phyloP scores from a whole-genome alignment of 495 filamentous ascomycete genomes.

The Daldinia caldariorum region DNA sequence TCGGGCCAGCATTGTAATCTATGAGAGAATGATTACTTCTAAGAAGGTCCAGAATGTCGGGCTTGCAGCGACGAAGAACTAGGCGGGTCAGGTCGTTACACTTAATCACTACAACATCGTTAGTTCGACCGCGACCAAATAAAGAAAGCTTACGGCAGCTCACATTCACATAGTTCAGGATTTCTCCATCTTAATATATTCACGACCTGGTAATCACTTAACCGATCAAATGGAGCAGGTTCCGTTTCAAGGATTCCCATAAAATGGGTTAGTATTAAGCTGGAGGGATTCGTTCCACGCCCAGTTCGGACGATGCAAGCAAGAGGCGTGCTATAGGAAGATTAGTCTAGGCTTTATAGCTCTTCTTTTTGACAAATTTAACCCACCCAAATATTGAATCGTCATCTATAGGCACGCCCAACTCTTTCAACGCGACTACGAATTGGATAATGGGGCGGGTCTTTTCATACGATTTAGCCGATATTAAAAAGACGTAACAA shows the following conservation, averaged over 20 bases:
- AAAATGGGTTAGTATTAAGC: background rate
- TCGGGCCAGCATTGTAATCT: background rate
- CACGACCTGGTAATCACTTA: background rate
- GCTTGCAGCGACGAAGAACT: slow-evolving; percentile 8
- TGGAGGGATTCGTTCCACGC: too few relatives aligned
- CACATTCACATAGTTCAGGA: background rate
- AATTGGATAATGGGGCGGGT: too few relatives aligned
- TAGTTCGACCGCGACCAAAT: background rate
- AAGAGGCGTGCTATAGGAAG: background rate
- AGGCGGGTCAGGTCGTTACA: background rate
- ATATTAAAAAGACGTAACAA: too few relatives aligned
- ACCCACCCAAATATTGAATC: background rate
- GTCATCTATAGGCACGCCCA: slow-evolving; percentile 17
- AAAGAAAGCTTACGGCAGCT: background rate
- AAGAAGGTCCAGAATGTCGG: slow-evolving; percentile 9
- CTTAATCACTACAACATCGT: background rate
- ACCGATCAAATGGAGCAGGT: background rate
- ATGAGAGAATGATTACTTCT: background rate
- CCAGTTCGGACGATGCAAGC: too few relatives aligned
- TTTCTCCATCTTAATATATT: background rate
- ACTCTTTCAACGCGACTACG: slow-evolving; percentile 1
- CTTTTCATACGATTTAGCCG: too few relatives aligned
- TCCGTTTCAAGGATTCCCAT: background rate
- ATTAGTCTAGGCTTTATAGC: background rate
- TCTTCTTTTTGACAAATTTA: too few relatives aligned